Evolutionary conservation across 73 alveolate genomes (phyloP).

Genomic region (Paramecium sexaurelia): DNA sequence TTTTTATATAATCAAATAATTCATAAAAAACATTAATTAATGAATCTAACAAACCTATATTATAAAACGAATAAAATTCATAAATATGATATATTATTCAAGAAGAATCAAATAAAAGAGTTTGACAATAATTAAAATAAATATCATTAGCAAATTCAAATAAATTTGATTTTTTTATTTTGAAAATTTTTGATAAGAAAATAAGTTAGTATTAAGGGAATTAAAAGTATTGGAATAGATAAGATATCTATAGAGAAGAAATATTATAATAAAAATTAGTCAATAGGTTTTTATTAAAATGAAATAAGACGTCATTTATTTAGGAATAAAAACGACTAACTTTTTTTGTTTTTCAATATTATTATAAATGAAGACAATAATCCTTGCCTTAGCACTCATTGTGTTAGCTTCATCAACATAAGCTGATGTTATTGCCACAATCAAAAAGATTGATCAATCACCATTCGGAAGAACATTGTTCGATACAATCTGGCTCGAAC

Average conservation of each 20-base stretch:
- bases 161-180: too few relatives aligned
- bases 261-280: not conserved
- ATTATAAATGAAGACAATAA: slow-evolving; percentile 11
- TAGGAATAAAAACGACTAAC: not conserved
- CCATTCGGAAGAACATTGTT: slow-evolving; percentile 64
- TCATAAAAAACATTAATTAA: not conserved
- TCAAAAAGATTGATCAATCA: slow-evolving; percentile 30
- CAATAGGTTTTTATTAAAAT: not conserved
- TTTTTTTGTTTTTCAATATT: not conserved
- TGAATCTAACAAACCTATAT: too few relatives aligned
- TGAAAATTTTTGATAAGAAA: too few relatives aligned
- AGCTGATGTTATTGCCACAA: slow-evolving; percentile 58
- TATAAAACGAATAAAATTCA: too few relatives aligned
- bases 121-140: too few relatives aligned
- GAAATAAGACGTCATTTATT: not conserved
- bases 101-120: too few relatives aligned
- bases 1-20: not conserved
- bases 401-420: slow-evolving; percentile 52
- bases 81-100: too few relatives aligned
- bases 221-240: not conserved
- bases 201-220: too few relatives aligned
- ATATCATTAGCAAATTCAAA: too few relatives aligned
- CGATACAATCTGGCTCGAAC: slow-evolving; percentile 58
- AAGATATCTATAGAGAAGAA: not conserved
- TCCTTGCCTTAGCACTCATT: slow-evolving; percentile 53